Conservation (phyloP, 164 flowering plant species). For the Nymphaea colorata region DNA sequence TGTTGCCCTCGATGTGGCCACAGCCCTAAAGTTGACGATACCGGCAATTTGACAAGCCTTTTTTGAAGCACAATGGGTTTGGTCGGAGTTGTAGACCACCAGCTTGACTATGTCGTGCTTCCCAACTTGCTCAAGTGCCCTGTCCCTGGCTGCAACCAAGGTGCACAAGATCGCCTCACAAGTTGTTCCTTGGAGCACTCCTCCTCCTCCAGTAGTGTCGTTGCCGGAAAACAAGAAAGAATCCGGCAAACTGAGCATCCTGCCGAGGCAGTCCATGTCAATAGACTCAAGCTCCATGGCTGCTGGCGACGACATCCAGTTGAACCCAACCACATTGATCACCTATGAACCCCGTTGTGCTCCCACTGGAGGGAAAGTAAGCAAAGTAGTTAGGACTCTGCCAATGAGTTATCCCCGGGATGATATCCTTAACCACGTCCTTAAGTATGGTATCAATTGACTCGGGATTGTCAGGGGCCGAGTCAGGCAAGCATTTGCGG, state of each 20-base stretch:
- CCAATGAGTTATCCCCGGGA: slow-evolving; percentile 74
- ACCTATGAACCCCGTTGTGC: slow-evolving; percentile 47
- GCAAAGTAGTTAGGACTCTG: slow-evolving; percentile 58
- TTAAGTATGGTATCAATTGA: slow-evolving; percentile 35
- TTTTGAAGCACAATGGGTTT: slow-evolving; percentile 44
- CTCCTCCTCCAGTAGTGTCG: no score
- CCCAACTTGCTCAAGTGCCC: slow-evolving; percentile 19
- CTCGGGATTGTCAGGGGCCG: slow-evolving; percentile 43
- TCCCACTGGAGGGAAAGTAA: slow-evolving; percentile 40
- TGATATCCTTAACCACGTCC: slow-evolving; percentile 32
- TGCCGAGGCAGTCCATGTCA: slow-evolving; percentile 47
- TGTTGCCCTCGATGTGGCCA: slow-evolving; percentile 16
- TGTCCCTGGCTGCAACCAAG: slow-evolving; percentile 42
- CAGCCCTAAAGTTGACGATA: slow-evolving; percentile 31
- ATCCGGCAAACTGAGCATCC: slow-evolving; percentile 34
- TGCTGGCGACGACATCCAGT: slow-evolving; percentile 64
- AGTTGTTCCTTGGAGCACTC: slow-evolving; percentile 59
- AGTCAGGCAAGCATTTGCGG: slow-evolving; percentile 22
- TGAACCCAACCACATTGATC: slow-evolving; percentile 64
- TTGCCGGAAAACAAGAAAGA: slow-evolving; percentile 40
- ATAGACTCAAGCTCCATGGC: slow-evolving; percentile 44
- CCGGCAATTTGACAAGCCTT: slow-evolving; percentile 52
- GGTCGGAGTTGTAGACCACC: slow-evolving; percentile 30
- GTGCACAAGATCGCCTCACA: slow-evolving; percentile 52
- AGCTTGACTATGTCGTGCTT: slow-evolving; percentile 15